Conservation (phyloP, 306 rosid species). For the Fragaria ananassa region DNA sequence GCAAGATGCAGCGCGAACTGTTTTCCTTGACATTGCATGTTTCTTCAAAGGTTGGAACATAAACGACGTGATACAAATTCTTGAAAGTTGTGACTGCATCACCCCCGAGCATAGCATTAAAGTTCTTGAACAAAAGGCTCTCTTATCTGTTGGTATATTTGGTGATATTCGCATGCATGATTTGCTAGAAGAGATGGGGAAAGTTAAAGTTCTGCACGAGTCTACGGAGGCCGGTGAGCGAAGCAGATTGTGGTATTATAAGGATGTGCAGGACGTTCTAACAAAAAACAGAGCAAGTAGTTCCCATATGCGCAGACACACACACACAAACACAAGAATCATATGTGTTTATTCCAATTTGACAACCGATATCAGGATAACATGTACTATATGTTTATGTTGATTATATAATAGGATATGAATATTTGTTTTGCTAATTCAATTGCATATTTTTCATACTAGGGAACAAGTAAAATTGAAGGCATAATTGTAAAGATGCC, state of each 20-base stretch:
- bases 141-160: neutral
- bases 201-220: conserved; percentile 22
- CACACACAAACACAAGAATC: too few relatives aligned
- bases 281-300: neutral
- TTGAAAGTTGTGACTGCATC: neutral
- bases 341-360: too few relatives aligned
- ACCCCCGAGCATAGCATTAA: neutral
- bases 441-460: neutral
- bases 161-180: conserved; percentile 36
- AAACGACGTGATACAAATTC: too few relatives aligned
- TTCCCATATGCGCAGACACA: neutral
- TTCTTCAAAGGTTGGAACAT: too few relatives aligned
- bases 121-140: neutral
- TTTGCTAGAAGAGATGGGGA: conserved; percentile 37
- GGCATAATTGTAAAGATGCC: neutral
- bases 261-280: neutral
- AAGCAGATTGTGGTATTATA: conserved; percentile 23
- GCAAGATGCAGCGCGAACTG: conserved; percentile 9
- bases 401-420: too few relatives aligned
- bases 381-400: too few relatives aligned
- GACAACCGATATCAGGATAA: too few relatives aligned
- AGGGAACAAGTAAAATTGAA: neutral
- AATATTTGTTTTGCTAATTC: conserved; percentile 3
- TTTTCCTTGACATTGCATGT: conserved; percentile 23
- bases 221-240: conserved; percentile 19